phyloP scores from a whole-genome alignment of 1,284 basidiomycete genomes.

The Farysia itapuensis region DNA sequence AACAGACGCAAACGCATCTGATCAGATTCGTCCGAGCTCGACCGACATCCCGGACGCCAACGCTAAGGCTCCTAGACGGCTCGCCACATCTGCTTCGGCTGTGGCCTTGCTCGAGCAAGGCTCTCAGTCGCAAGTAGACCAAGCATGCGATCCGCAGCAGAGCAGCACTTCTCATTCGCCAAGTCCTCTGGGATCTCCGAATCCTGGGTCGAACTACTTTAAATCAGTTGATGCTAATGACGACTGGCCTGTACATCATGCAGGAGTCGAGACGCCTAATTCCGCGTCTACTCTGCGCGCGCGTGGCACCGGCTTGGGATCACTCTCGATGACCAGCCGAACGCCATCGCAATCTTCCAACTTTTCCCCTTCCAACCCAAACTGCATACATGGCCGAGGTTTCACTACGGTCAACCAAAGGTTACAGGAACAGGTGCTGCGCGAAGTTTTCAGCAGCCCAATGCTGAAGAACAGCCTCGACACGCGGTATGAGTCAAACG shows the following conservation, averaged over 20 bases:
- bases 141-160: conserved; percentile 4
- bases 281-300: conserved; percentile 6
- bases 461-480: conserved; percentile 38
- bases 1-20: conserved; percentile 9
- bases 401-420: conserved; percentile 57
- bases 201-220: conserved; percentile 18
- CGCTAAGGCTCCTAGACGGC: conserved; percentile 2
- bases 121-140: conserved; percentile 2
- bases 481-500: conserved; percentile 30
- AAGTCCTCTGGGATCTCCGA: conserved; percentile 16
- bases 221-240: conserved; percentile 13
- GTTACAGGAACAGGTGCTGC: conserved; percentile 56
- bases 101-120: conserved; percentile 18
- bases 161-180: conserved; percentile 13
- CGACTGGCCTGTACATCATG: conserved; percentile 13
- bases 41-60: background rate
- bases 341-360: conserved; percentile 25
- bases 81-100: conserved; percentile 1
- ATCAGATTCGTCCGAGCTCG: background rate
- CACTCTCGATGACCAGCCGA: conserved; percentile 24
- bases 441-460: conserved; percentile 55
- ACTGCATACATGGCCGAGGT: conserved; percentile 48
- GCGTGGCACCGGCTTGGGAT: conserved; percentile 16
- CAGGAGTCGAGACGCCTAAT: background rate
- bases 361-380: conserved; percentile 6